These are phyloP conservation scores for Daldinia sp. DNA, from an alignment of 2,329 filamentous ascomycete genomes.

Conservation along the genomic window DNA sequence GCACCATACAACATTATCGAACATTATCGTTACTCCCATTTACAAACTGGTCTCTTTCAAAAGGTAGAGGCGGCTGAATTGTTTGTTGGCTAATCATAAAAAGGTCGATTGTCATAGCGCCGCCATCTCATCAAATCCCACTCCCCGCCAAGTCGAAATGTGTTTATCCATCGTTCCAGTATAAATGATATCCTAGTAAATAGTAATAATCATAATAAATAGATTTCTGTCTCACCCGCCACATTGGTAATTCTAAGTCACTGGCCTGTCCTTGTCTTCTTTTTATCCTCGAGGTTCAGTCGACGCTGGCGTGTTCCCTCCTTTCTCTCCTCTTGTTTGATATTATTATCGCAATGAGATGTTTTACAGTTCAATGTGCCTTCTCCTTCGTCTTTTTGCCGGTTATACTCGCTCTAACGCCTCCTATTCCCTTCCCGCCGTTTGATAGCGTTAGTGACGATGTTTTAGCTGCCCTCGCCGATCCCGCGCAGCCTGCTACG, in stretches of 20 bases:
- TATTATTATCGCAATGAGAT: constrained; percentile 31
- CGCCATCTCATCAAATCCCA: constrained; percentile 1
- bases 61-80: background rate
- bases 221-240: constrained; percentile 19
- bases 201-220: constrained; percentile 13
- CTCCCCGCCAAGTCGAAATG: constrained; percentile 8
- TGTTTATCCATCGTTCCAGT: background rate
- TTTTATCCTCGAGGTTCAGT: constrained; percentile 2
- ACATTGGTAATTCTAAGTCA: constrained; percentile 5
- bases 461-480: constrained; percentile 34
- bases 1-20: no score
- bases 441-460: constrained; percentile 31
- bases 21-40: background rate
- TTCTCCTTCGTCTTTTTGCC: constrained; percentile 29
- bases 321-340: background rate
- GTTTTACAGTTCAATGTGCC: constrained; percentile 19
- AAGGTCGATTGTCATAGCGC: background rate
- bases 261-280: constrained; percentile 9
- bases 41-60: background rate
- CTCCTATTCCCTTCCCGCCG: constrained; percentile 38
- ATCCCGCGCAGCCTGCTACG: constrained; percentile 25
- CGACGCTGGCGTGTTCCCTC: background rate
- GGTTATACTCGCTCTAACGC: constrained; percentile 34
- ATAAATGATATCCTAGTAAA: constrained; percentile 9
- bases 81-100: constrained; percentile 1